Evolutionary conservation across 148 eudicot genomes (phyloP), one percentile per base, ranked within the genome.

Genomic region (Salicornia ramosissima): DNA sequence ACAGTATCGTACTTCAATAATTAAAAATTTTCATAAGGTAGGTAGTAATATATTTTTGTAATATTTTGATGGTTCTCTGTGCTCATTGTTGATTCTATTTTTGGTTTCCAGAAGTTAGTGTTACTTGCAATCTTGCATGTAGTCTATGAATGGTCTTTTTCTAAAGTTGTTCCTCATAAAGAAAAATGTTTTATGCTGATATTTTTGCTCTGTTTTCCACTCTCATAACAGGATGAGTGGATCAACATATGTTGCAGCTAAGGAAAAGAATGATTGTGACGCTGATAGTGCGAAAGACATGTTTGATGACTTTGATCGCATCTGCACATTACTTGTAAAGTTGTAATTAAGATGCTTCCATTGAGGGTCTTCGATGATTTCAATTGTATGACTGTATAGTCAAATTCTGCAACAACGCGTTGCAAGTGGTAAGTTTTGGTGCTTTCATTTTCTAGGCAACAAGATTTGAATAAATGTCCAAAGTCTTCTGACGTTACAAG

Each of bases 311-410:
- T 90, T 88, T 74, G 78, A 68, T 70, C 86, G 79, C 72, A 86
- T 90, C 68, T 88, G 87, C 77, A 93, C 96, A 46, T 77, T 90
- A 70, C 90, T 90, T 49, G 58, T n/a, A n/a, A n/a, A n/a, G n/a
- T 90, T 49, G 58, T 88, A 25, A 80, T 88, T 77, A 86, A 80
- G 85, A 79, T 90, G 75, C 93, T 90, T 68, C 96, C 96, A 14
- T 61, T 88, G 65, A 81, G 84, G 71, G 86, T 90, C 59, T 90
- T 90, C 45, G 67, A 88, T 76, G 84, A 90, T 67, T 76, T 86
- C 66, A 74, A 76, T 70, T 81, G 88, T 65, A 71, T 69, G 58
- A 70, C 71, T 70, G 66, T 90, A 90, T 85, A 84, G 86, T 65
- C 83, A 80, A 66, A 45, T 50, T 74, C 67, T 31, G 16, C 60